Evolutionary conservation across 192 early-diverging fungal species (phyloP).

Genomic region (Fimicolochytrium jonesii): DNA sequence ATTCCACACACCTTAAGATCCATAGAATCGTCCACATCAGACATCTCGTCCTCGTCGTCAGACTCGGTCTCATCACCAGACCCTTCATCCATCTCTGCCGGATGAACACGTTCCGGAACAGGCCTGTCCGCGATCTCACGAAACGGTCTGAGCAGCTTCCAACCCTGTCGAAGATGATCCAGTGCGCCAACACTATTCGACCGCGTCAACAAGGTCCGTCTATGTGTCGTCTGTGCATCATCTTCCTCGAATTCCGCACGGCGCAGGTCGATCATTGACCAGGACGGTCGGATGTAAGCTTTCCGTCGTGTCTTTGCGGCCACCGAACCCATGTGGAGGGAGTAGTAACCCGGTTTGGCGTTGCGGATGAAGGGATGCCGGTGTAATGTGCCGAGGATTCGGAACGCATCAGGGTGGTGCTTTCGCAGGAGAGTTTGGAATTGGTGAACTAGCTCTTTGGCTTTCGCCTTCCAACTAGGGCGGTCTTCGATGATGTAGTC

Average conservation of each 20-base stretch:
- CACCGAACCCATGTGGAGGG: conserved; percentile 12
- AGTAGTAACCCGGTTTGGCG: conserved; percentile 16
- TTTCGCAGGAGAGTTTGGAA: conserved; percentile 18
- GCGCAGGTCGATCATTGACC: conserved; percentile 31
- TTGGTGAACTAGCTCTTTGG: conserved; percentile 6
- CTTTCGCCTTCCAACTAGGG: conserved; percentile 36
- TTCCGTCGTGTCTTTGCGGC: not conserved
- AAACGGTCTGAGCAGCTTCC: not conserved
- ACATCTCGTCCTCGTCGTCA: conserved; percentile 10
- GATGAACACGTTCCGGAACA: too few species aligned
- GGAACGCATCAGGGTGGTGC: conserved; percentile 17
- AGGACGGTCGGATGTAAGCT: conserved; percentile 22
- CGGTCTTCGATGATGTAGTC: conserved; percentile 29
- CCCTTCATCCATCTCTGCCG: conserved; percentile 25
- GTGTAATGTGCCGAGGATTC: conserved; percentile 22
- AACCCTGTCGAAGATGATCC: conserved; percentile 3
- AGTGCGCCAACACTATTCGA: conserved; percentile 31
- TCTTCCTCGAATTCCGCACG: too few species aligned
- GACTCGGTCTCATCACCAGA: not conserved
- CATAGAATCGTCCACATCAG: not conserved
- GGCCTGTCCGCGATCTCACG: too few species aligned
- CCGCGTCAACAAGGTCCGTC: too few species aligned
- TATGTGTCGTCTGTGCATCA: too few species aligned
- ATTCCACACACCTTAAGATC: not conserved
- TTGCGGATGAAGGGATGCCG: conserved; percentile 16